Evolutionary conservation across 2,329 filamentous ascomycete genomes (phyloP), one percentile per base, ranked within the genome.

Genomic region (Colletotrichum somersetense): DNA sequence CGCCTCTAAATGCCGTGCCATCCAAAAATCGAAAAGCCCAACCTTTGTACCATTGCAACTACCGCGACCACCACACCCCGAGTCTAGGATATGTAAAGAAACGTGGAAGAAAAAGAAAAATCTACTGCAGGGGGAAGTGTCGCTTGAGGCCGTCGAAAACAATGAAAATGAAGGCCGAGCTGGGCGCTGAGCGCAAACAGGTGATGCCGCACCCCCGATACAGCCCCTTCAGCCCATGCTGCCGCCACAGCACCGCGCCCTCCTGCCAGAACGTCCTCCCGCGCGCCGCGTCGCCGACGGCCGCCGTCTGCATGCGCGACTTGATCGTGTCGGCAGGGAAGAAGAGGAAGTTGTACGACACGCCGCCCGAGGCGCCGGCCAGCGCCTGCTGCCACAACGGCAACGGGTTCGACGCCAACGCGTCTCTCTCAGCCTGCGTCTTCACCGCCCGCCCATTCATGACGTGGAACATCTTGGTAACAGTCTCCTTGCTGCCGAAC

Each of bases 321-420:
- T 99, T 99, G 85, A 99, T 92, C 0, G 96, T 99, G 80, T 99
- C 96, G 62, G 96, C 96, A 0, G 96, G 96, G 80, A 96, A 99
- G 86, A 98, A 98, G 30, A 97, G 84, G 80, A 98, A 98, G 81
- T 99, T 99, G 84, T 99, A 99, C 46, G 91, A 91, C 84, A 98
- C 93, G 65, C 96, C 96, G 4, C 96, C 96, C 10, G 91, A 90
- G 3, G 96, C 96, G 53, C 96, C 96, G 1, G 95, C 93, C 26
- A 94, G 80, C 78, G 97, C 94, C 81, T 97, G 95, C 82, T 98
- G 94, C 87, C 93, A 93, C 6, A 98, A 81, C 6, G 94, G 92
- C 12, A 98, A 84, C 1, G 90, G 85, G 59, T 88, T 83, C 5
- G 86, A 80, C 3, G 81, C 77, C 20, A 87, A 79, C 2, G 77